phyloP scores from a whole-genome alignment of 768 basidiomycete genomes.

The Naganishia antarctica region DNA sequence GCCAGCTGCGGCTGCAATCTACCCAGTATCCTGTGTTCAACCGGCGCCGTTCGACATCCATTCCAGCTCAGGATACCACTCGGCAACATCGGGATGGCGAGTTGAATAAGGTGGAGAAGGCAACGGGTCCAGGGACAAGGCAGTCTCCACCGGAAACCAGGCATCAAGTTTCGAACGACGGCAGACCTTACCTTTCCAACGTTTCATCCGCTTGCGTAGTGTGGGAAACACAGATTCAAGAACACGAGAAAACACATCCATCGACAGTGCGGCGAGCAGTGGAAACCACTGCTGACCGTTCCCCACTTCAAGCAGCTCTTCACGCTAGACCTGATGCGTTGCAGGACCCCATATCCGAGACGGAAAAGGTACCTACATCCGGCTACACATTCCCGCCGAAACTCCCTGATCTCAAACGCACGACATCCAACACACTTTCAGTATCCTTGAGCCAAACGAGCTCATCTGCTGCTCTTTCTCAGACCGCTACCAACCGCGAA shows the following conservation, averaged over 20 bases:
- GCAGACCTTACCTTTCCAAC: not conserved
- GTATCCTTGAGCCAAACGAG: slow-evolving; percentile 12
- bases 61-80: no score
- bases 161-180: not conserved
- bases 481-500: slow-evolving; percentile 18
- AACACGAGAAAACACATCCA: slow-evolving; percentile 1
- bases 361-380: not conserved
- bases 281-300: no score
- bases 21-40: not conserved
- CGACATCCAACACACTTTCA: not conserved
- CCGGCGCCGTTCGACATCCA: no score
- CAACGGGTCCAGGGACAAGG: no score
- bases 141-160: not conserved
- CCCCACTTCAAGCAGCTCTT: not conserved
- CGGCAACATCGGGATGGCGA: no score
- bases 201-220: not conserved
- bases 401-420: not conserved
- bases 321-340: not conserved
- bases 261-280: not conserved
- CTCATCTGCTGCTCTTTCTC: slow-evolving; percentile 9
- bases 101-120: no score
- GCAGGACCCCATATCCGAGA: not conserved
- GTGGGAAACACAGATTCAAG: slow-evolving; percentile 7
- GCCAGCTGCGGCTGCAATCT: not conserved
- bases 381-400: not conserved